Percentiles rank a stretch among this genome's conserved stretches.
phyloP scores from a whole-genome alignment of 768 basidiomycete species.

The Amanita phalloides region DNA sequence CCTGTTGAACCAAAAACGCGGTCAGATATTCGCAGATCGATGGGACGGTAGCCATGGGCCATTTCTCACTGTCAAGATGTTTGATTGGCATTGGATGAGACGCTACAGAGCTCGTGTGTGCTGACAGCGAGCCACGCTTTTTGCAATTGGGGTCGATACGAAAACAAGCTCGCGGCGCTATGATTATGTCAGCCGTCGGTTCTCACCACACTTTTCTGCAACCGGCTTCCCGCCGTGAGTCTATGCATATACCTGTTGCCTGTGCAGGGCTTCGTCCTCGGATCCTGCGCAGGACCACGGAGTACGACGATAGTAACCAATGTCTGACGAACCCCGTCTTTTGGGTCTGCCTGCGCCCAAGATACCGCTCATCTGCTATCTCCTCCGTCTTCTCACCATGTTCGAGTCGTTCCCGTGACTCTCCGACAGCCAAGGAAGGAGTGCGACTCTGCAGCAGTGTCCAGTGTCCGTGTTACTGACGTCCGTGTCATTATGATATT shows the following conservation, averaged over 20 bases:
- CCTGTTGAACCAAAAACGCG: constrained; percentile 28
- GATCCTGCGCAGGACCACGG: background rate
- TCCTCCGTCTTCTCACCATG: background rate
- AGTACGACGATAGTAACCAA: background rate
- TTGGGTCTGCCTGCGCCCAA: background rate
- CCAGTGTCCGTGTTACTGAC: background rate
- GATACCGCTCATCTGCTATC: background rate
- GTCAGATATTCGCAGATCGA: too few species aligned
- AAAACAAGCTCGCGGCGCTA: background rate
- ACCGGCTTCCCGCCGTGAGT: background rate
- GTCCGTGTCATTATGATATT: too few species aligned
- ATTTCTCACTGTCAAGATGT: constrained; percentile 62
- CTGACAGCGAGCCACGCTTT: background rate
- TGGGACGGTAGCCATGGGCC: background rate
- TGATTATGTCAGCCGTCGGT: background rate
- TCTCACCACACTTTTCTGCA: background rate
- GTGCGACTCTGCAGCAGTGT: background rate
- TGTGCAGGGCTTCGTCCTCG: background rate
- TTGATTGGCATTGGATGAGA: constrained; percentile 61
- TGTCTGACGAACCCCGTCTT: background rate
- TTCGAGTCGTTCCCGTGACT: background rate
- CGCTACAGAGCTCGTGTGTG: background rate
- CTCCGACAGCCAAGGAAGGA: background rate
- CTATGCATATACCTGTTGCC: background rate
- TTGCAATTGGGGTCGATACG: background rate